These are phyloP conservation scores for Globisporangium yorkense DNA, from an alignment of 352 stramenopile genomes.

Conservation along the genomic window DNA sequence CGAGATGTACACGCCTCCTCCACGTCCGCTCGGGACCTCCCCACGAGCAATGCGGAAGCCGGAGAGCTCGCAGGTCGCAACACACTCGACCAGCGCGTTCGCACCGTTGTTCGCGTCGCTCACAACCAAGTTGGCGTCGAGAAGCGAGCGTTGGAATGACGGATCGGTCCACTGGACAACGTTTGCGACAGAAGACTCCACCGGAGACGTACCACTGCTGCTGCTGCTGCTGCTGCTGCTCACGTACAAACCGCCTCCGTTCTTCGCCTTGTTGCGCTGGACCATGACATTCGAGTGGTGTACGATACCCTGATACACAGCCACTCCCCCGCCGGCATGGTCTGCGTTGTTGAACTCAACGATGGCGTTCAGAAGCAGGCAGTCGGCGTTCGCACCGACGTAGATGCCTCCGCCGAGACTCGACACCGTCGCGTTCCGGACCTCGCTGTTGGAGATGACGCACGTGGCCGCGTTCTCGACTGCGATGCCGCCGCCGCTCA, in stretches of 20 bases:
- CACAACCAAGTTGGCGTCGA: constrained; percentile 20
- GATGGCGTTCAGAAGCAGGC: constrained; percentile 16
- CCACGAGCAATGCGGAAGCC: constrained; percentile 18
- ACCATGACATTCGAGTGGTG: constrained; percentile 31
- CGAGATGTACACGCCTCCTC: constrained; percentile 25
- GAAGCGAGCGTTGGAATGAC: constrained; percentile 10
- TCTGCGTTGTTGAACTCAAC: constrained; percentile 19
- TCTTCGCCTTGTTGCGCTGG: constrained; percentile 17
- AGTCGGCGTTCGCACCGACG: constrained; percentile 17
- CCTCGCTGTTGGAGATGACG: constrained; percentile 10
- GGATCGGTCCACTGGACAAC: constrained; percentile 1
- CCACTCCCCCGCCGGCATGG: constrained; percentile 24
- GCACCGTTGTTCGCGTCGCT: constrained; percentile 11
- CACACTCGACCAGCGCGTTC: constrained; percentile 26
- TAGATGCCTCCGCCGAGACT: constrained; percentile 26
- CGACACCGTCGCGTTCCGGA: constrained; percentile 16
- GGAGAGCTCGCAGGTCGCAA: constrained; percentile 15
- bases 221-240: constrained; percentile 1
- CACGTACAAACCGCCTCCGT: constrained; percentile 24
- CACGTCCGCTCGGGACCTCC: constrained; percentile 14
- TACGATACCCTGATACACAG: constrained; percentile 19
- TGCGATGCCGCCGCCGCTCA: constrained; percentile 26
- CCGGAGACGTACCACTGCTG: neutral
- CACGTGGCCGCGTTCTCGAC: constrained; percentile 12
- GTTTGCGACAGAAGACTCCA: neutral